These are phyloP conservation scores for Letharia lupina DNA, from an alignment of 495 filamentous ascomycete genomes.

Conservation along the genomic window DNA sequence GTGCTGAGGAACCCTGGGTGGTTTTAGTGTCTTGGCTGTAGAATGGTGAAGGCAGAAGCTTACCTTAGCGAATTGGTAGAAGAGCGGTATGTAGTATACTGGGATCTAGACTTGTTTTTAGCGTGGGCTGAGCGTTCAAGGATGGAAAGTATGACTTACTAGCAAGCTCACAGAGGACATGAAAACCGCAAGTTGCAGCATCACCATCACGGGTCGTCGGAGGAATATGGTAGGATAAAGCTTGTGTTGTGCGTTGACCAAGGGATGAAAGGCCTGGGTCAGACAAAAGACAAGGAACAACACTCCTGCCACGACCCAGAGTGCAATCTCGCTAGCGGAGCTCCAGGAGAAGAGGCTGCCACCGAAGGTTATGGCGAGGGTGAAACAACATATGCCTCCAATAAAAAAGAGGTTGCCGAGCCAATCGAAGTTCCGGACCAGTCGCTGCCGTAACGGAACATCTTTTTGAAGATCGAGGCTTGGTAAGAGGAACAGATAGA, in stretches of 20 bases:
- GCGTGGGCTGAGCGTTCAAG: conserved; percentile 14
- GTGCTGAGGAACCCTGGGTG: conserved; percentile 35
- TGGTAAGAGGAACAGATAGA: conserved; percentile 50
- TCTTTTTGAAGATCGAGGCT: neutral
- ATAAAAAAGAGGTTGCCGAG: conserved; percentile 32
- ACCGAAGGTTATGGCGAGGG: conserved; percentile 43
- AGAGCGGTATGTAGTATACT: conserved; percentile 7
- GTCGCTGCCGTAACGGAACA: neutral
- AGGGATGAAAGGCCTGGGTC: conserved; percentile 17
- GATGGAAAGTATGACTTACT: neutral
- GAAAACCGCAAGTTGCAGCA: neutral
- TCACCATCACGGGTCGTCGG: conserved; percentile 18
- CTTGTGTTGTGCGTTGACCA: neutral
- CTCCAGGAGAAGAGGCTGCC: conserved; percentile 31
- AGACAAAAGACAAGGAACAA: conserved; percentile 32
- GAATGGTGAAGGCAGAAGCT: neutral
- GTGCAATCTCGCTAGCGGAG: conserved; percentile 39
- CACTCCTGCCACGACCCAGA: conserved; percentile 41
- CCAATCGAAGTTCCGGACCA: conserved; percentile 26
- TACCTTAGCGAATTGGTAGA: conserved; percentile 8
- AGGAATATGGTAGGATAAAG: conserved; percentile 5
- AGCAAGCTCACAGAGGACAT: neutral
- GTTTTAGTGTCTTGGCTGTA: neutral
- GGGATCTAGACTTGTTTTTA: conserved; percentile 14
- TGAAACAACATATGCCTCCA: conserved; percentile 35